Percentiles rank a stretch among this genome's conserved stretches.
Evolutionary conservation across 805 yeast species (phyloP).

Genomic region (Hanseniaspora taiwanica): DNA sequence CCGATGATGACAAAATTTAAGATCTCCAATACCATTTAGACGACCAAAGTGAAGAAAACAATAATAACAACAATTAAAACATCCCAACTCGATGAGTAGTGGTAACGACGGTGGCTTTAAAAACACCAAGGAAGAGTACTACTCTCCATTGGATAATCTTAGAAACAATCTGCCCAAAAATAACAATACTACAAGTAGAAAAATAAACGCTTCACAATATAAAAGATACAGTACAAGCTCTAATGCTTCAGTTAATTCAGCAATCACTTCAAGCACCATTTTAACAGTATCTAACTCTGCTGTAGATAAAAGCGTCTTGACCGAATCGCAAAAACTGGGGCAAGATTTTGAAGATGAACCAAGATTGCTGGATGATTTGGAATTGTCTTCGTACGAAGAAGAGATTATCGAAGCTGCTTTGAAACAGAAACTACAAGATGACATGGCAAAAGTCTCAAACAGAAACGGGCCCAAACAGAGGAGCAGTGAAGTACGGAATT

Average conservation of each 20-base stretch:
- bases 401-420: constrained; percentile 17
- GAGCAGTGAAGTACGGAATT: no score
- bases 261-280: no score
- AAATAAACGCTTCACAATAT: background rate
- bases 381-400: constrained; percentile 22
- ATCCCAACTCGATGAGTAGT: no score
- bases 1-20: no score
- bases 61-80: no score
- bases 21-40: no score
- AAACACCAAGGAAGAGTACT: constrained; percentile 1
- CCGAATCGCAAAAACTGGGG: background rate
- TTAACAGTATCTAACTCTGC: no score
- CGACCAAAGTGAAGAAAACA: no score
- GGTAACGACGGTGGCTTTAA: background rate
- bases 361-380: constrained; percentile 22
- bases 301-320: no score
- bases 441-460: constrained; percentile 1
- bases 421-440: constrained; percentile 1
- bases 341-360: constrained; percentile 6
- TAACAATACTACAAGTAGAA: background rate
- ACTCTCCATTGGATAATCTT: constrained; percentile 8
- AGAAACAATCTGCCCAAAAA: constrained; percentile 2
- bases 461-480: constrained; percentile 5
- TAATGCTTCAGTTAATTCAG: constrained; percentile 17
- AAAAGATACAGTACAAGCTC: constrained; percentile 16